Base-by-base conservation (phyloP, 1,139 yeast species). In the Saccharomyces hybrid region DNA sequence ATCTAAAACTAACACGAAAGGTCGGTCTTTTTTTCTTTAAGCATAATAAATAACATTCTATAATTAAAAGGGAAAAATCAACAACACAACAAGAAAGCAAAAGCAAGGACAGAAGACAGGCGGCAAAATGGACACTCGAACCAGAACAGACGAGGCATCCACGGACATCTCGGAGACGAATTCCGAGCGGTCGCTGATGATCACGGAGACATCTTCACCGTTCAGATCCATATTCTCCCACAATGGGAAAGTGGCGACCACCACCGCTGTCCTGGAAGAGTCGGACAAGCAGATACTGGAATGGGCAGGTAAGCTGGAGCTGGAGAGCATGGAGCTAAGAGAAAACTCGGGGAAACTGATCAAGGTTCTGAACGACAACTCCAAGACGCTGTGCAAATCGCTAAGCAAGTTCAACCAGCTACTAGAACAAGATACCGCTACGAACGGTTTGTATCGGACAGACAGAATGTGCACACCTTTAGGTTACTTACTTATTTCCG, bases 261-360 rank as follows among this genome's bases (percentile, higher is more conserved):
- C 11, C 11, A 9, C 57, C 38, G 41, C 57, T 27, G 49, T 49
- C 38, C 49, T 60, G 49, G 67, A 64, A 13, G 70, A 63, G 38
- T 62, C 70, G n/a, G 71, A 70, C 48, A 67, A 64, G 51, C 72
- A 71, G 54, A 64, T 77, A 38, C 60, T 76, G 3, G 62, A 70
- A 56, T 77, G 80, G 80, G 80, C 80, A 0, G 71, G 76, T 7
- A 70, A 73, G 46, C 60, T 78, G 25, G 81, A 78, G 57, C 56
- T 77, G 51, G 80, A 78, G 57, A 68, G 75, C n/a, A 65, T 73
- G 1, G 78, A 74, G 31, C 60, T 75, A 26, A 60, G 77, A 44
- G 70, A 69, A 7, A 63, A 68, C 52, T 68, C 77, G 0, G 60
- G 60, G 5, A 61, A 60, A 20, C 59, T 74, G 51, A 61, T 68